Conservation (phyloP, 1,284 basidiomycete genomes). For the Veloporphyrellus conicus region DNA sequence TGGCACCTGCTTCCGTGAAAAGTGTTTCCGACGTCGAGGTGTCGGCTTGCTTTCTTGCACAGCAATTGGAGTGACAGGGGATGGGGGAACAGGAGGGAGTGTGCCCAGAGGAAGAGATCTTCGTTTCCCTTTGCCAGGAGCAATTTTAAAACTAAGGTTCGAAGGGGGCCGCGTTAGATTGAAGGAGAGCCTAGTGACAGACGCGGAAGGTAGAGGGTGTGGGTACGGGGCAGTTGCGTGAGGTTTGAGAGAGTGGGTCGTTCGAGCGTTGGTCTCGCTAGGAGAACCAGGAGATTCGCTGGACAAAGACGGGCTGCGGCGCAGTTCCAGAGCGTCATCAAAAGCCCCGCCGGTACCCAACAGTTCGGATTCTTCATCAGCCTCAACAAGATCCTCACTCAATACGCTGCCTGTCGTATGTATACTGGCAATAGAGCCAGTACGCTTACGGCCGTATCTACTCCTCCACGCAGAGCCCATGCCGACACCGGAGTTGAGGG, state of each 20-base stretch:
- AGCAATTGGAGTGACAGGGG: conserved; percentile 51
- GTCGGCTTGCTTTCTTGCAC: conserved; percentile 29
- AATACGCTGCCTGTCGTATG: conserved; percentile 61
- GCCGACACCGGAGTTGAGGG: conserved; percentile 57
- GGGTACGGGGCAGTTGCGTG: conserved; percentile 4
- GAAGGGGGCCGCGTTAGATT: conserved; percentile 44
- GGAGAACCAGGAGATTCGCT: conserved; percentile 34
- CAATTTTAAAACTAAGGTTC: conserved; percentile 45
- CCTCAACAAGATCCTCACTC: conserved; percentile 76
- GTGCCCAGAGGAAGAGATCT: conserved; percentile 57
- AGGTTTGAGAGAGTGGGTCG: conserved; percentile 9
- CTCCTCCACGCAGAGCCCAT: conserved; percentile 64
- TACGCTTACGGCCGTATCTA: conserved; percentile 64
- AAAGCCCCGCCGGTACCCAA: conserved; percentile 66
- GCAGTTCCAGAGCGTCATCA: conserved; percentile 43
- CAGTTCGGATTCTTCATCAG: conserved; percentile 70
- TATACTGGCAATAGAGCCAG: conserved; percentile 68
- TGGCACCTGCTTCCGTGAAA: conserved; percentile 46
- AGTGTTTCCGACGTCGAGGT: conserved; percentile 35
- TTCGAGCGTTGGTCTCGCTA: conserved; percentile 21
- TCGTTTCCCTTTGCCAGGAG: conserved; percentile 50
- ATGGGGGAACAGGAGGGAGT: conserved; percentile 67
- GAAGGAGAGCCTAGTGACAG: conserved; percentile 47
- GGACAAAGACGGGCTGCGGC: conserved; percentile 34
- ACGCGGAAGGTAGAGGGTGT: conserved; percentile 33